Base-by-base conservation (phyloP, 805 yeast species). In the Wickerhamiella allomyrinae region DNA sequence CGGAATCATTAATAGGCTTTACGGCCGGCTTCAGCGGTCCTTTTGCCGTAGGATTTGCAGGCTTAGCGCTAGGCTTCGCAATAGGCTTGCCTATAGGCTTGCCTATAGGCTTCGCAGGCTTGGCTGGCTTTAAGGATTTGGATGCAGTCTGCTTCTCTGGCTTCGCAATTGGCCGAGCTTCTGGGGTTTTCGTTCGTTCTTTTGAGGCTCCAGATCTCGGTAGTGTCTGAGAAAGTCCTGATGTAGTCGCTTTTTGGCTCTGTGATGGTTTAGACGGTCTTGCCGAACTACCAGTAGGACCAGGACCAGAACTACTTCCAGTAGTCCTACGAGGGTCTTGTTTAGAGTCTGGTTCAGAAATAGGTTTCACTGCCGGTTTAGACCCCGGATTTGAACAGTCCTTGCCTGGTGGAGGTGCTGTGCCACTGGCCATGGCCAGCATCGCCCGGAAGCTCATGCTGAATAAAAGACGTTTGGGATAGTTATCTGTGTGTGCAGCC, bases 391-490 rank as follows among this genome's bases (percentile, higher is more conserved):
- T n/a, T n/a, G n/a, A n/a, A n/a, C n/a, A n/a, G n/a, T n/a, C n/a
- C n/a, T n/a, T 3, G 31, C 15, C 14, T 4, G 31, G 31, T 24
- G 29, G 29, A 14, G 31, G 31, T n/a, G 31, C 31, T 20, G n/a
- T 5, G 34, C 43, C 40, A 25, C 42, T 41, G 15, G 55, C 55
- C 55, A 48, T 48, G 11, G 49, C 48, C 35, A 51, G 47, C 53
- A 51, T 49, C 5, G 48, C 41, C 33, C 40, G 22, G 33, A 49
- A 46, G 31, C 53, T 44, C 53, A 49, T 49, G 14, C 3, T 27
- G 31, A 27, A n/a, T 27, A 27, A 17, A 27, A 27, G 11, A 27
- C 31, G n/a, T n/a, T n/a, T n/a, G n/a, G n/a, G n/a, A n/a, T n/a
- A n/a, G n/a, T n/a, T n/a, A n/a, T n/a, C n/a, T n/a, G n/a, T n/a